Evolutionary conservation across 2,329 filamentous ascomycete species (phyloP).

Genomic region (Trichoderma pleuroti): DNA sequence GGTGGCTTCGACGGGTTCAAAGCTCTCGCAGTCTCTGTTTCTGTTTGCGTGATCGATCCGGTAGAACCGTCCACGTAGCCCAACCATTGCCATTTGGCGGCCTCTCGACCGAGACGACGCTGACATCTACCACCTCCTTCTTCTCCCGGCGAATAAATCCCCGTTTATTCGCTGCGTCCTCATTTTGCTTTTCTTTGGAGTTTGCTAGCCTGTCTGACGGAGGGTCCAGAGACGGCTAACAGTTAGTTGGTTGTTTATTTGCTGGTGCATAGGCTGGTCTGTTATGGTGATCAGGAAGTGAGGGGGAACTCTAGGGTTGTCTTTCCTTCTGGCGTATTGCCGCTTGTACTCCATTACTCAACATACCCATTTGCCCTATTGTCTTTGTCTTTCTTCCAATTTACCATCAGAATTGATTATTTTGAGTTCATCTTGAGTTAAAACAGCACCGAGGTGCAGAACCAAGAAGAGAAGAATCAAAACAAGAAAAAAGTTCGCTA

Average conservation of each 20-base stretch:
- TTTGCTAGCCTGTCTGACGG: conserved; percentile 26
- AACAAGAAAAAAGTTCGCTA: conserved; percentile 26
- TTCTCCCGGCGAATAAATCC: not conserved
- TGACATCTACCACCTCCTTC: not conserved
- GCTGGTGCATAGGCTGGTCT: conserved; percentile 30
- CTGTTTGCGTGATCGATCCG: not conserved
- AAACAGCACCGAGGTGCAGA: conserved; percentile 39
- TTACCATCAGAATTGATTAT: conserved; percentile 56
- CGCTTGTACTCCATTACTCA: conserved; percentile 41
- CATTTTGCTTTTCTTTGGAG: conserved; percentile 19
- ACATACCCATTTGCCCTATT: conserved; percentile 36
- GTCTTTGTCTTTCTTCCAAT: conserved; percentile 34
- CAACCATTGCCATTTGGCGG: not conserved
- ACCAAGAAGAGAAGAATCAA: conserved; percentile 30
- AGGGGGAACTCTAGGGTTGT: conserved; percentile 37
- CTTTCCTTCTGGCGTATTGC: conserved; percentile 35
- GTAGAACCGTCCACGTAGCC: not conserved
- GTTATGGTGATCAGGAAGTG: conserved; percentile 35
- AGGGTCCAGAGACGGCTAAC: conserved; percentile 29
- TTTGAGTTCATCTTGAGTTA: conserved; percentile 36
- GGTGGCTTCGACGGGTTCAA: not conserved
- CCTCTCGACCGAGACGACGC: not conserved
- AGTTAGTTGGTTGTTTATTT: conserved; percentile 23
- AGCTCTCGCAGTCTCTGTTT: not conserved
- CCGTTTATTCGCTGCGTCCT: not conserved